Conservation (phyloP, 768 basidiomycete species). For the Lactifluus subvellereus region DNA sequence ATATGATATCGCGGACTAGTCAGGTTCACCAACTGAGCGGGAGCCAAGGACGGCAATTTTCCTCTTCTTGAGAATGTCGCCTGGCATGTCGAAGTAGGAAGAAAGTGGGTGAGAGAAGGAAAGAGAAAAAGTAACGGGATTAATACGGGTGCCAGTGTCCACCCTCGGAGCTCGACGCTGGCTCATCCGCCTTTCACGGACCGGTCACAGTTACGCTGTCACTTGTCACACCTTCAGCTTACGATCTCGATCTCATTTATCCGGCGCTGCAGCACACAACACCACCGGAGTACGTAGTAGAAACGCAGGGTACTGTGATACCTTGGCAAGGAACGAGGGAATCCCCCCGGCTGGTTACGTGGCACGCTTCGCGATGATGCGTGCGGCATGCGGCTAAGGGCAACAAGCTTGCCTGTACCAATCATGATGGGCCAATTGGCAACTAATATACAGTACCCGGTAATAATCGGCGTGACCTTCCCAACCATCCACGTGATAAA, state of each 20-base stretch:
- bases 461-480: neutral
- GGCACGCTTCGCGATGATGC: neutral
- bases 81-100: constrained; percentile 28
- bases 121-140: constrained; percentile 14
- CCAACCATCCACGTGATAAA: neutral
- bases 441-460: neutral
- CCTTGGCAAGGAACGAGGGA: neutral
- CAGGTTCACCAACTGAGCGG: constrained; percentile 74
- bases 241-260: neutral
- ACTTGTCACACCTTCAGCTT: neutral
- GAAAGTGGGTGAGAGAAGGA: neutral
- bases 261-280: too few species aligned
- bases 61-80: constrained; percentile 59
- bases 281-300: too few species aligned
- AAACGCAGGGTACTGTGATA: neutral
- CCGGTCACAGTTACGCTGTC: neutral
- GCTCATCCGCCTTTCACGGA: neutral
- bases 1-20: constrained; percentile 15
- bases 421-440: neutral
- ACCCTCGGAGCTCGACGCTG: neutral
- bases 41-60: constrained; percentile 87
- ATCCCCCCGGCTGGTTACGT: neutral
- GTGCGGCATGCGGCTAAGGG: neutral
- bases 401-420: neutral
- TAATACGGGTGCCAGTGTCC: constrained; percentile 16